Conservation (phyloP, 306 rosid genomes). For the Vigna mungo region DNA sequence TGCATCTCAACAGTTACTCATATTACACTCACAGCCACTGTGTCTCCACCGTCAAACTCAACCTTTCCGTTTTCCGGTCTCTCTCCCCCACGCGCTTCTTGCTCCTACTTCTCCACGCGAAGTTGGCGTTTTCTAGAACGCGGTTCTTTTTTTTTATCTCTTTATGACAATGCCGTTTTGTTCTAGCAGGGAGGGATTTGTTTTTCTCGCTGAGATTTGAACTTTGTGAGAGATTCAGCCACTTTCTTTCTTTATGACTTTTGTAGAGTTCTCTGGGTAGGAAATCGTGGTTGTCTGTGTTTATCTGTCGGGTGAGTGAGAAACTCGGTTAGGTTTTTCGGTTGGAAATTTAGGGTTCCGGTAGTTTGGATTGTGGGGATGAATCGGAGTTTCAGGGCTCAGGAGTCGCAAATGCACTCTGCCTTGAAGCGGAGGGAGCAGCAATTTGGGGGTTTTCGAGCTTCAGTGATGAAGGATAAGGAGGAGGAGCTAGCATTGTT, state of each 20-base stretch:
- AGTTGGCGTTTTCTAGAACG: constrained; percentile 44
- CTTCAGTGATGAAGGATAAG: constrained; percentile 74
- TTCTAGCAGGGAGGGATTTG: constrained; percentile 38
- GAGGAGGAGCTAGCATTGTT: constrained; percentile 92
- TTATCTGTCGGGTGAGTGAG: constrained; percentile 39
- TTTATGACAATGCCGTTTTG: constrained; percentile 42
- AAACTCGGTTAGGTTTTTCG: constrained; percentile 38
- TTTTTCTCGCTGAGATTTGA: constrained; percentile 1
- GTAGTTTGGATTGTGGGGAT: constrained; percentile 50
- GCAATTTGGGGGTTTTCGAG: constrained; percentile 57
- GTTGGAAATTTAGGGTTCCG: constrained; percentile 41
- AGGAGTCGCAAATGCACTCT: constrained; percentile 76
- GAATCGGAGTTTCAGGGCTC: constrained; percentile 94
- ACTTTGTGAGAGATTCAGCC: constrained; percentile 14
- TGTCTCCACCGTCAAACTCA: constrained; percentile 44
- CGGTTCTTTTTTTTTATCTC: not conserved
- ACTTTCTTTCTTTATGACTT: not conserved
- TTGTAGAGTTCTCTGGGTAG: constrained; percentile 28
- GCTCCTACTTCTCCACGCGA: constrained; percentile 42
- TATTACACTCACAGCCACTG: constrained; percentile 63
- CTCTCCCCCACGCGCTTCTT: constrained; percentile 38
- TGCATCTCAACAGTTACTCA: constrained; percentile 41
- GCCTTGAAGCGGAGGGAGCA: constrained; percentile 72
- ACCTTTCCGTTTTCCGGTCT: constrained; percentile 45
- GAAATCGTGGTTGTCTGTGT: not conserved